Evolutionary conservation across 1,284 basidiomycete species (phyloP).

Genomic region (Violaceomyces palustris): DNA sequence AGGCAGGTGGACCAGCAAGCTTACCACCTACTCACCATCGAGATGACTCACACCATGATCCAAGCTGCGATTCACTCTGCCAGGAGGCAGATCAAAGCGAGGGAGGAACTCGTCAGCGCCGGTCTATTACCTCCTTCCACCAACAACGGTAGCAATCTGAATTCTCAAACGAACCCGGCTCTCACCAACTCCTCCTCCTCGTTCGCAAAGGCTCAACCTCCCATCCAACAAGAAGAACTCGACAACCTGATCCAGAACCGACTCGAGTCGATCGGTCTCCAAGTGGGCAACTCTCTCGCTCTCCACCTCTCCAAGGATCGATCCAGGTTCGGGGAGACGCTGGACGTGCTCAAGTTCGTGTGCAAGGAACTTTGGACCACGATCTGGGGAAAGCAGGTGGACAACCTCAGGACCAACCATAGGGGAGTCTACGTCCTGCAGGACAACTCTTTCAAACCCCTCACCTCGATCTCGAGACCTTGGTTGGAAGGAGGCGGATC

Average conservation of each 20-base stretch:
- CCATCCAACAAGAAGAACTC: slow-evolving; percentile 56
- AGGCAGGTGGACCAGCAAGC: slow-evolving; percentile 66
- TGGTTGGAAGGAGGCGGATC: too few species aligned
- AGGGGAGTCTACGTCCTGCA: slow-evolving; percentile 88
- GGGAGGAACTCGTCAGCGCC: too few species aligned
- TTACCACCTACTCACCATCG: slow-evolving; percentile 79
- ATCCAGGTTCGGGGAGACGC: slow-evolving; percentile 70
- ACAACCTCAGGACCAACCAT: slow-evolving; percentile 90
- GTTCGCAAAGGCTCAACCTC: slow-evolving; percentile 45
- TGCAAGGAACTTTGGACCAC: slow-evolving; percentile 90
- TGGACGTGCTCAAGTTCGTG: slow-evolving; percentile 88
- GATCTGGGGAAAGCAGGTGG: slow-evolving; percentile 87
- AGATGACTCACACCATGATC: slow-evolving; percentile 56
- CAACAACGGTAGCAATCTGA: too few species aligned
- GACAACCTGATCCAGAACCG: slow-evolving; percentile 67
- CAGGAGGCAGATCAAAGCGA: too few species aligned
- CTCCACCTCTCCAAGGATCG: slow-evolving; percentile 74
- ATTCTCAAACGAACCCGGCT: too few species aligned
- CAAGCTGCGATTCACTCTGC: too few species aligned
- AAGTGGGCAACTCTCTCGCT: slow-evolving; percentile 78
- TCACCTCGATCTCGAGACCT: slow-evolving; percentile 70
- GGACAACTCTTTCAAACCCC: slow-evolving; percentile 81
- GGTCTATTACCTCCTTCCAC: too few species aligned
- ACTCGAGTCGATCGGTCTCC: slow-evolving; percentile 75
- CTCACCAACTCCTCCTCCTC: slow-evolving; percentile 8